These are phyloP conservation scores for Cucurbita moschata DNA, from an alignment of 306 rosid genomes.

Conservation along the genomic window DNA sequence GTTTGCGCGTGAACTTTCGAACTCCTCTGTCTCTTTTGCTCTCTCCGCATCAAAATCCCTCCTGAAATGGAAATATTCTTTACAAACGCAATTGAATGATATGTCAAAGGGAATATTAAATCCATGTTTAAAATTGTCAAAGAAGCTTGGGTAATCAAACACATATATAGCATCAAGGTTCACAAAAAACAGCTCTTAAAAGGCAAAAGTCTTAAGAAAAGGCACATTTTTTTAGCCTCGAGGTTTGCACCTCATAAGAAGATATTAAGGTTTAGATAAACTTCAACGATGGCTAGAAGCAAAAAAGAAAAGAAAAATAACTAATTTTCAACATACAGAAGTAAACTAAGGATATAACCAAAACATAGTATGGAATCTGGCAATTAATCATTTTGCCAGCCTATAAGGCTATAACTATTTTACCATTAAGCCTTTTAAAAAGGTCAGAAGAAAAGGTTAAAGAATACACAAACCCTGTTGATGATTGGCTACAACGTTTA, in stretches of 20 bases:
- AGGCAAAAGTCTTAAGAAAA: no score
- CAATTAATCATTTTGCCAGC: not conserved
- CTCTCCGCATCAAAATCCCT: slow-evolving; percentile 66
- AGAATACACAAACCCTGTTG: not conserved
- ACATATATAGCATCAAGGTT: not conserved
- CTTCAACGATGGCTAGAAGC: not conserved
- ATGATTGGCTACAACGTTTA: not conserved
- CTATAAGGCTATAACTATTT: not conserved
- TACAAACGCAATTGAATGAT: not conserved
- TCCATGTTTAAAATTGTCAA: not conserved
- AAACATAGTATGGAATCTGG: not conserved
- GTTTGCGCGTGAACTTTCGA: slow-evolving; percentile 29
- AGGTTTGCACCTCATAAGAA: not conserved
- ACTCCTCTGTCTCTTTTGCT: slow-evolving; percentile 33
- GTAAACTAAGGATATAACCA: not conserved
- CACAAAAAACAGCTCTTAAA: no score
- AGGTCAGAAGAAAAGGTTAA: not conserved
- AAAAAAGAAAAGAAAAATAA: not conserved
- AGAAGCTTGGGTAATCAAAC: not conserved
- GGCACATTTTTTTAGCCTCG: not conserved
- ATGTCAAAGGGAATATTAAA: not conserved
- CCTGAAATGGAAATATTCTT: slow-evolving; percentile 27
- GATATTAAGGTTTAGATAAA: not conserved
- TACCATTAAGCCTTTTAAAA: not conserved
- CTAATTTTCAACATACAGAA: not conserved